These are phyloP conservation scores for Austroboletus rostrupii DNA, from an alignment of 1,284 basidiomycete genomes.

Conservation along the genomic window DNA sequence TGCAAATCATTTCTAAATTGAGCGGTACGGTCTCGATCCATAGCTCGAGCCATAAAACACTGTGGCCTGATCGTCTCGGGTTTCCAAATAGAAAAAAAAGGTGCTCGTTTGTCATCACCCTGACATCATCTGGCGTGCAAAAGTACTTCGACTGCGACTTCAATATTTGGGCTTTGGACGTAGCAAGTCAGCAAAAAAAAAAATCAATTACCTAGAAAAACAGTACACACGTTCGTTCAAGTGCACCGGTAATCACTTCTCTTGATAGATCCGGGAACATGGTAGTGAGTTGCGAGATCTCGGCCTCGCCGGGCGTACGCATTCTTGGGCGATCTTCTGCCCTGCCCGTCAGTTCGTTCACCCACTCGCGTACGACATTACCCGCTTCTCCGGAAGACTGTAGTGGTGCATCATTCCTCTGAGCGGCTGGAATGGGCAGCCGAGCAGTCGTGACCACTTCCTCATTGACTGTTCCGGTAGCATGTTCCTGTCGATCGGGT, in stretches of 20 bases:
- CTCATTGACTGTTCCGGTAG: conserved; percentile 34
- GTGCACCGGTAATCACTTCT: conserved; percentile 70
- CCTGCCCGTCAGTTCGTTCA: conserved; percentile 72
- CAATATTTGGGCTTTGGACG: conserved; percentile 60
- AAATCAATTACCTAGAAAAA: not conserved
- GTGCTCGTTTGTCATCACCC: not conserved
- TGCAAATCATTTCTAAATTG: too few species aligned
- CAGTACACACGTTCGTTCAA: conserved; percentile 73
- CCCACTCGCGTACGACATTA: conserved; percentile 74
- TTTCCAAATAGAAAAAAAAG: not conserved
- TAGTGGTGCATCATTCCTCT: conserved; percentile 2
- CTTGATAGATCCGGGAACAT: conserved; percentile 83
- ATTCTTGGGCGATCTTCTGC: conserved; percentile 50
- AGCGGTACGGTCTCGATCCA: too few species aligned
- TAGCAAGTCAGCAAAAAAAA: conserved; percentile 6
- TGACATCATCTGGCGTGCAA: conserved; percentile 39
- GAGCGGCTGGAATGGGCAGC: conserved; percentile 26
- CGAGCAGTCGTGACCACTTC: conserved; percentile 59
- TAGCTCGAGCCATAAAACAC: too few species aligned
- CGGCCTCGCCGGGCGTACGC: conserved; percentile 68
- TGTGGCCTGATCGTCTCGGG: too few species aligned
- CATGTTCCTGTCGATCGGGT: conserved; percentile 41
- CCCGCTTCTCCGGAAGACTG: conserved; percentile 24
- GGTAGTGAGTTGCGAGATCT: conserved; percentile 66
- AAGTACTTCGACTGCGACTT: conserved; percentile 79